Percentiles rank a stretch among this genome's conserved stretches.
These are phyloP conservation scores for Nothopassalora personata DNA, from an alignment of 2,329 filamentous ascomycete genomes.

Conservation along the genomic window DNA sequence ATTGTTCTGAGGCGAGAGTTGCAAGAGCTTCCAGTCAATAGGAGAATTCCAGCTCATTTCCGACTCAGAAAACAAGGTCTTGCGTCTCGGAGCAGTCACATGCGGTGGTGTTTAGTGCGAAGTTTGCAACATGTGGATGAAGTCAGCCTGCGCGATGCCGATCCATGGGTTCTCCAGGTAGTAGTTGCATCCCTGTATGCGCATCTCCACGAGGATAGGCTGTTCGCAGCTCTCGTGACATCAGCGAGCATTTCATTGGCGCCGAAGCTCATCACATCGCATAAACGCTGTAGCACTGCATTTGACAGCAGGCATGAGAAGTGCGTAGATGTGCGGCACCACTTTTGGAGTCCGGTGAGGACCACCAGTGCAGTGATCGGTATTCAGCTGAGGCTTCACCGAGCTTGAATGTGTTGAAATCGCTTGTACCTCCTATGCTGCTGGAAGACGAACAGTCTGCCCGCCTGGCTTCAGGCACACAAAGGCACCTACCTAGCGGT, in stretches of 20 bases:
- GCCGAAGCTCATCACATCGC: slow-evolving; percentile 5
- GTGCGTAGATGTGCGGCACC: not conserved
- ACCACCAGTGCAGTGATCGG: not conserved
- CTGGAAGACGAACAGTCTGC: not conserved
- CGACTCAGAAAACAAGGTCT: not conserved
- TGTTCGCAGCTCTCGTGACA: slow-evolving; percentile 2
- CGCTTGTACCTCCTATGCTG: not conserved
- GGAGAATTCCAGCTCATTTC: not conserved
- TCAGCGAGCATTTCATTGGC: not conserved
- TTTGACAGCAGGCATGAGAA: not conserved
- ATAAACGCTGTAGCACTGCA: slow-evolving; percentile 5
- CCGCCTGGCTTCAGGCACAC: not conserved
- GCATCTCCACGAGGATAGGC: not conserved
- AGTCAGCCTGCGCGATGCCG: slow-evolving; percentile 7
- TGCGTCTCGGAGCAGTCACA: slow-evolving; percentile 4
- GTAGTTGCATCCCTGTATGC: not conserved
- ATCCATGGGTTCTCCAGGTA: not conserved
- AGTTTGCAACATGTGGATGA: slow-evolving; percentile 4
- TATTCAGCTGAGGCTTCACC: not conserved
- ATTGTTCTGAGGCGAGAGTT: not conserved
- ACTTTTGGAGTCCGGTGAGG: not conserved
- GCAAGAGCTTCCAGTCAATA: not conserved
- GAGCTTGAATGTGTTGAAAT: not conserved
- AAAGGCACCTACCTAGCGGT: too few species aligned
- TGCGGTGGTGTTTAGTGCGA: not conserved